These are phyloP conservation scores for Ophiostoma tasmaniense DNA, from an alignment of 2,329 filamentous ascomycete species.

Conservation along the genomic window DNA sequence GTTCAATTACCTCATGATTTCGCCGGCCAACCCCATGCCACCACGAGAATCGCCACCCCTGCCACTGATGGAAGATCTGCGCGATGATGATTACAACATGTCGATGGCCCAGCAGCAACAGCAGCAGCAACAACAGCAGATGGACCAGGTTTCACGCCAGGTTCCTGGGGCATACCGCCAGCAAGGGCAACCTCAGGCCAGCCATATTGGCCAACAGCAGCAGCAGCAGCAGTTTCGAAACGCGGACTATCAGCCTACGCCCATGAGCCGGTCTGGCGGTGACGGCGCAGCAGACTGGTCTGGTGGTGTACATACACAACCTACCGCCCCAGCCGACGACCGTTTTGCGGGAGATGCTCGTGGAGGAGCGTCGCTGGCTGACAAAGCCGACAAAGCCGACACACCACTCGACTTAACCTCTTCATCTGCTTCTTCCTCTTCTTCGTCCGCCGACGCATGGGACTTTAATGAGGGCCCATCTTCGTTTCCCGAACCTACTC, in stretches of 20 bases:
- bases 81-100: conserved; percentile 46
- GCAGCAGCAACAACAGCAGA: conserved; percentile 28
- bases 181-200: neutral
- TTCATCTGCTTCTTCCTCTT: conserved; percentile 31
- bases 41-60: conserved; percentile 51
- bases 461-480: conserved; percentile 73
- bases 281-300: conserved; percentile 33
- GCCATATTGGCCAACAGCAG: conserved; percentile 29
- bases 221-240: conserved; percentile 34
- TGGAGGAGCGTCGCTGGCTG: neutral
- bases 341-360: neutral
- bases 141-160: conserved; percentile 5
- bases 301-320: neutral
- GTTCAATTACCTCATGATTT: conserved; percentile 60
- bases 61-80: conserved; percentile 50
- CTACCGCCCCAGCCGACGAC: neutral
- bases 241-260: conserved; percentile 35
- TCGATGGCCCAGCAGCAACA: conserved; percentile 32
- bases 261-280: conserved; percentile 46
- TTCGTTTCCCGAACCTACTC: conserved; percentile 48
- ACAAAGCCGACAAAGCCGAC: neutral
- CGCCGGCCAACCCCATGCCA: conserved; percentile 55
- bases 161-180: neutral
- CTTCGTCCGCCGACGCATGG: conserved; percentile 67
- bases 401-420: conserved; percentile 23